phyloP scores from a whole-genome alignment of 1,284 basidiomycete genomes.

The Abortiporus biennis region DNA sequence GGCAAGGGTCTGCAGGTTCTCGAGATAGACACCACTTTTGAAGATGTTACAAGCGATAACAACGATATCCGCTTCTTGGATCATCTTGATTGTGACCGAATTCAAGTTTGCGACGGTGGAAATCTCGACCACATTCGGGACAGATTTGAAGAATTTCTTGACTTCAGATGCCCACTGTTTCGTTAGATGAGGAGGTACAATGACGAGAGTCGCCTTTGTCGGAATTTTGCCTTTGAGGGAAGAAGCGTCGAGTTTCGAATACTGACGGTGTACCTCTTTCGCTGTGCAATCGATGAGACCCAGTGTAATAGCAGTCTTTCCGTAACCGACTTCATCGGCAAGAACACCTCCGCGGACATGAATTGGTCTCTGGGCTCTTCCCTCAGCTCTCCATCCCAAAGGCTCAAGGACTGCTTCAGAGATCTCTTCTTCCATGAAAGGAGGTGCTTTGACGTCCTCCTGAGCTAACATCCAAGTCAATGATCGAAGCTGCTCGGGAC shows the following conservation, averaged over 20 bases:
- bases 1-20: conserved; percentile 67
- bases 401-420: conserved; percentile 84
- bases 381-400: conserved; percentile 91
- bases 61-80: conserved; percentile 82
- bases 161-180: conserved; percentile 90
- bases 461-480: conserved; percentile 90
- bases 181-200: conserved; percentile 88
- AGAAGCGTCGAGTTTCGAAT: conserved; percentile 29
- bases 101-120: conserved; percentile 74
- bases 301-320: conserved; percentile 93
- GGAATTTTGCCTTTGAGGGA: conserved; percentile 60
- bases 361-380: conserved; percentile 76
- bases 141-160: conserved; percentile 69
- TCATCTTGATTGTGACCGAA: conserved; percentile 64
- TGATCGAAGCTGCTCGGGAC: conserved; percentile 86
- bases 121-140: conserved; percentile 67
- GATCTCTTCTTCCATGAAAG: conserved; percentile 92
- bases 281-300: conserved; percentile 75
- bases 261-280: conserved; percentile 49
- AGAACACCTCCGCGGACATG: conserved; percentile 85
- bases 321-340: conserved; percentile 95
- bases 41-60: conserved; percentile 86
- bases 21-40: conserved; percentile 72
- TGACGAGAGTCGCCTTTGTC: conserved; percentile 74
- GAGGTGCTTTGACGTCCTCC: conserved; percentile 59